Evolutionary conservation across 1,284 basidiomycete species (phyloP), one percentile per base, ranked within the genome.

Genomic region (Leccinum solheimii): DNA sequence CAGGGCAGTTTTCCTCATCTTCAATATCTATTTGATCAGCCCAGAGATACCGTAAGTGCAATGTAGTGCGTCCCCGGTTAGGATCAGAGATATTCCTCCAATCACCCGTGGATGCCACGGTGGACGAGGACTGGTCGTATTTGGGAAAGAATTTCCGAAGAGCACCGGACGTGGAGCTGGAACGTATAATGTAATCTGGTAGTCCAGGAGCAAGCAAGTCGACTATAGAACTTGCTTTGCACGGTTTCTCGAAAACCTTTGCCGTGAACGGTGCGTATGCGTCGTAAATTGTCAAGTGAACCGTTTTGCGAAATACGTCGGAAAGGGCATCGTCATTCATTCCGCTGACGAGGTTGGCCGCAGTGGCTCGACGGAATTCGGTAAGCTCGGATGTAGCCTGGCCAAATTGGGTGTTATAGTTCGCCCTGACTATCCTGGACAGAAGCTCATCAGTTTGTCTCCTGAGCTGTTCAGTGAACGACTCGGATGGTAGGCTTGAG

Each of bases 331-430:
- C 9, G 16, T 19, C 19, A 16, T 45, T 6, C 13, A 45, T 45
- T 14, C n/a, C 10, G 19, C 19, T 16, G n/a, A 45, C 38, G 38
- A 14, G 13, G 38, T 21, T 21, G 16, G 7, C 43, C 43, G 43
- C n/a, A n/a, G n/a, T 45, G 6, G 43, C 43, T 16, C 19, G n/a
- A 45, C 43, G 43, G 16, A 45, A 45, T 21, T 45, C 43, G 2
- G 43, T 6, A 16, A 45, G 43, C 43, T 45, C n/a, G 19, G 43
- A 21, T 27, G 27, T 8, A 27, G 7, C 27, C 27, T 27, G 27
- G 27, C 1, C 8, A 27, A 27, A 8, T 27, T 45, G 19, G 16
- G 67, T 58, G 7, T 50, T 62, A 19, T n/a, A 61, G 56, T 68
- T 68, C 8, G 40, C 26, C 51, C 9, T 45, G 19, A 45, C 16